A percentile compares a stretch with the other conserved stretches of the same genome.
Evolutionary conservation across 306 rosid species (phyloP).

Genomic region (Pyrus communis): DNA sequence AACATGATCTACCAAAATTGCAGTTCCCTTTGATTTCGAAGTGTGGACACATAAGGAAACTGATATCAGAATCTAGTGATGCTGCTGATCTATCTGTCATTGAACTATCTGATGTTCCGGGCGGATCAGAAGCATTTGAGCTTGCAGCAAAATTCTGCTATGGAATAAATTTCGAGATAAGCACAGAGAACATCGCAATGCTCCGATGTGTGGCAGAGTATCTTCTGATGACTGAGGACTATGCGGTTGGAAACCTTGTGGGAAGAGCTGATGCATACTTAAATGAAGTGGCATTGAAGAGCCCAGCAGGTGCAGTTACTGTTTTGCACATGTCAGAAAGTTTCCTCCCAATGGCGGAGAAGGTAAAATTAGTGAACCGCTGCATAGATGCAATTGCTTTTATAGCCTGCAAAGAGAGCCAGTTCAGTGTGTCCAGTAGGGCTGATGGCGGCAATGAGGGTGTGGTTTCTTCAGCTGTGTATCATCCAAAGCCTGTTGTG

Average conservation of each 20-base stretch:
- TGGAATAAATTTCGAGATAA: constrained; percentile 86
- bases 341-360: constrained; percentile 70
- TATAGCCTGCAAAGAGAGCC: constrained; percentile 74
- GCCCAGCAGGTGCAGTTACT: constrained; percentile 66
- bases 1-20: constrained; percentile 10
- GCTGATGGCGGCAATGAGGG: constrained; percentile 33
- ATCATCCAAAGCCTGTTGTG: constrained; percentile 48
- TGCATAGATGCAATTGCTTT: constrained; percentile 85
- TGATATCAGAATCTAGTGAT: constrained; percentile 65
- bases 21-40: constrained; percentile 90
- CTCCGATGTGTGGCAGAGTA: constrained; percentile 87
- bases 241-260: constrained; percentile 65
- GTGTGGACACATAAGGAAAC: constrained; percentile 72
- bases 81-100: constrained; percentile 49
- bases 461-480: constrained; percentile 28
- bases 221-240: constrained; percentile 93
- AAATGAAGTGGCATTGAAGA: constrained; percentile 74
- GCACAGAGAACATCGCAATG: constrained; percentile 60
- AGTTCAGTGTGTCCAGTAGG: constrained; percentile 35
- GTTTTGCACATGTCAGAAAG: constrained; percentile 57
- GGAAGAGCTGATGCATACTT: constrained; percentile 72
- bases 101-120: constrained; percentile 64
- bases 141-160: constrained; percentile 93
- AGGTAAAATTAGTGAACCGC: constrained; percentile 56
- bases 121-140: constrained; percentile 90